These are phyloP conservation scores for Drechmeria coniospora DNA, from an alignment of 2,329 filamentous ascomycete genomes.

Conservation along the genomic window DNA sequence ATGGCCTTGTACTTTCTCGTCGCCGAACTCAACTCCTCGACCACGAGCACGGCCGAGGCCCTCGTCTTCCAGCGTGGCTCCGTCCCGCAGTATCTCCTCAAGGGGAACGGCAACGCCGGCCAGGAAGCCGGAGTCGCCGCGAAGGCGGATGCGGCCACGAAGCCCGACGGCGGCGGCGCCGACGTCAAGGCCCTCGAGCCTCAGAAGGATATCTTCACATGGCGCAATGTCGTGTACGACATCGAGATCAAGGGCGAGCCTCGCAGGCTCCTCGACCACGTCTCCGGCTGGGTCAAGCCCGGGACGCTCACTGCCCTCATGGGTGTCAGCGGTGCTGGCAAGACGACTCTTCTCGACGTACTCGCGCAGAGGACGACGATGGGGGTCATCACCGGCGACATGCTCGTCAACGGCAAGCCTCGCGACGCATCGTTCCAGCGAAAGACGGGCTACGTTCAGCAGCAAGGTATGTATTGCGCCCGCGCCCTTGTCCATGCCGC, in stretches of 20 bases:
- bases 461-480: conserved; percentile 34
- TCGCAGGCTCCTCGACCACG: conserved; percentile 60
- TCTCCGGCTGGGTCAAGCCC: conserved; percentile 81
- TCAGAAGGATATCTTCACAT: conserved; percentile 53
- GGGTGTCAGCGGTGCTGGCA: conserved; percentile 38
- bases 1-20: conserved; percentile 46
- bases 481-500: background rate
- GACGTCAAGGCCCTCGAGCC: conserved; percentile 19
- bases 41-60: conserved; percentile 48
- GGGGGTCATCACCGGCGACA: conserved; percentile 49
- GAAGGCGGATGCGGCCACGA: conserved; percentile 10
- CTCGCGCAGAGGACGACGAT: conserved; percentile 36
- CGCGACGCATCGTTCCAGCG: conserved; percentile 44
- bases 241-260: conserved; percentile 58
- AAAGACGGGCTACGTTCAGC: conserved; percentile 52
- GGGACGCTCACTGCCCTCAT: conserved; percentile 71
- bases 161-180: conserved; percentile 4
- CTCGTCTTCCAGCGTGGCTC: conserved; percentile 49
- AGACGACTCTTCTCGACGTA: conserved; percentile 27
- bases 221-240: conserved; percentile 59
- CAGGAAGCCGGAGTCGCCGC: conserved; percentile 16
- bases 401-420: conserved; percentile 46
- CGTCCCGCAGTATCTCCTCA: conserved; percentile 26
- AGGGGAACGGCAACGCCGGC: conserved; percentile 12
- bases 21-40: conserved; percentile 49